Evolutionary conservation across 2,329 filamentous ascomycete species (phyloP), one percentile per base, ranked within the genome.

Genomic region (Monilinia fructicola): DNA sequence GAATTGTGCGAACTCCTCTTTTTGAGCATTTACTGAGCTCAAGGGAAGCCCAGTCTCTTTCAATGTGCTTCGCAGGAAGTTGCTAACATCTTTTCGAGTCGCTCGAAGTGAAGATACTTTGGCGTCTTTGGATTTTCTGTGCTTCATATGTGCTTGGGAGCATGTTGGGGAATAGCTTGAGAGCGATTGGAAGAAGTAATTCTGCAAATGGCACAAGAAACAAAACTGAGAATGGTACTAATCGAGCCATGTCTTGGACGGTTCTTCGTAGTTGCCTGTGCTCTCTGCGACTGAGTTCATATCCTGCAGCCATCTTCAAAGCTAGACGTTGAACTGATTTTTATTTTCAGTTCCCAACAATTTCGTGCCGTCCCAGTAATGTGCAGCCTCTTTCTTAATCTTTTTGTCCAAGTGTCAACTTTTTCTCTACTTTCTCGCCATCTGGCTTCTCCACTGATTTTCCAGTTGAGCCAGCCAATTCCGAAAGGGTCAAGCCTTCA

Each of bases 281-380:
- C 81, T 99, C 95, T 81, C 95, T 88, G 70, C 95, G 88, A 67
- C 91, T 97, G 71, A 99, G 87, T 79, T 99, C 95, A 80, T 99
- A 99, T 10, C 95, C 95, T 67, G 92, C 93, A 18, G 93, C 93
- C 95, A 99, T 99, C 83, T 97, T 98, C 78, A 97, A 79, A 7
- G 93, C 95, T 71, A 99, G 81, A 70, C 90, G 90, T 69, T 69
- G 90, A 92, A 78, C 94, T 98, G 77, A 99, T 99, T 79, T 83
- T 92, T 76, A 98, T 88, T 80, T 80, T 99, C 95, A 1, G 92
- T 91, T 28, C 90, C 93, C 72, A 99, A 83, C 74, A 99, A 83
- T 80, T 99, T 99, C 38, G 93, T 98, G 68, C 95, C 95, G 79
- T 99, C 95, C 94, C 95, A 98, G 81, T 99, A 99, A 78, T 99